A percentile compares a stretch with the other conserved stretches of the same genome.
phyloP scores from a whole-genome alignment of 805 yeast genomes.

The Lipomyces starkeyi region DNA sequence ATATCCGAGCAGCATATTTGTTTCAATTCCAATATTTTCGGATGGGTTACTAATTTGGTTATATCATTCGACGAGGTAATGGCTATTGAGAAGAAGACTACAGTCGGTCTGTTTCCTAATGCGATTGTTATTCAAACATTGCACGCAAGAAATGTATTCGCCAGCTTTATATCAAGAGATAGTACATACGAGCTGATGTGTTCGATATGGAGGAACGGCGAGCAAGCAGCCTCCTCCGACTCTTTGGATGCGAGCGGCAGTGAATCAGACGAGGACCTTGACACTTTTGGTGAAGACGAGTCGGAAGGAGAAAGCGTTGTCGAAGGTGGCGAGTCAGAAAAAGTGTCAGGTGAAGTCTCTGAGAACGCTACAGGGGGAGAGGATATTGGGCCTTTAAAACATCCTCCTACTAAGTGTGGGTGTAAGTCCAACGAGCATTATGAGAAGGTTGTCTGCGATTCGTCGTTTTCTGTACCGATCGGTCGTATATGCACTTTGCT shows the following conservation, averaged over 20 bases:
- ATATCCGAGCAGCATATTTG: conserved; percentile 79
- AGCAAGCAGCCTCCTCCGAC: conserved; percentile 19
- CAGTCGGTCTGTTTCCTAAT: conserved; percentile 90
- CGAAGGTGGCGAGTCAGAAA: conserved; percentile 15
- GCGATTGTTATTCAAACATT: conserved; percentile 76
- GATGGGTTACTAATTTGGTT: conserved; percentile 85
- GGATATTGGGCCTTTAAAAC: conserved; percentile 70
- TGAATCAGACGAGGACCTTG: conserved; percentile 50
- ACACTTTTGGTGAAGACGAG: conserved; percentile 39
- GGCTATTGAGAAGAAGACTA: conserved; percentile 76
- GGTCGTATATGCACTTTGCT: conserved; percentile 74
- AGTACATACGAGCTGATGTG: conserved; percentile 71
- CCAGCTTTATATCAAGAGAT: conserved; percentile 85
- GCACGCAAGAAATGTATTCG: conserved; percentile 74
- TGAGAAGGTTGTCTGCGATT: conserved; percentile 40
- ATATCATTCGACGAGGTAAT: conserved; percentile 74
- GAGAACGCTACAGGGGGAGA: conserved; percentile 46
- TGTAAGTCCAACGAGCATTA: conserved; percentile 47
- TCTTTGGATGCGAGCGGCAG: conserved; percentile 31
- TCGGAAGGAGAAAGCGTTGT: conserved; percentile 46
- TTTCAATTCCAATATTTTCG: conserved; percentile 84
- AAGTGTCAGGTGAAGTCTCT: conserved; percentile 17
- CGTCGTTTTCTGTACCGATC: conserved; percentile 67
- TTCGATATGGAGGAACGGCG: conserved; percentile 64
- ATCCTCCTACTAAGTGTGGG: conserved; percentile 60